phyloP scores from a whole-genome alignment of 2,329 filamentous ascomycete genomes.

The Tolypocladium nubicola region DNA sequence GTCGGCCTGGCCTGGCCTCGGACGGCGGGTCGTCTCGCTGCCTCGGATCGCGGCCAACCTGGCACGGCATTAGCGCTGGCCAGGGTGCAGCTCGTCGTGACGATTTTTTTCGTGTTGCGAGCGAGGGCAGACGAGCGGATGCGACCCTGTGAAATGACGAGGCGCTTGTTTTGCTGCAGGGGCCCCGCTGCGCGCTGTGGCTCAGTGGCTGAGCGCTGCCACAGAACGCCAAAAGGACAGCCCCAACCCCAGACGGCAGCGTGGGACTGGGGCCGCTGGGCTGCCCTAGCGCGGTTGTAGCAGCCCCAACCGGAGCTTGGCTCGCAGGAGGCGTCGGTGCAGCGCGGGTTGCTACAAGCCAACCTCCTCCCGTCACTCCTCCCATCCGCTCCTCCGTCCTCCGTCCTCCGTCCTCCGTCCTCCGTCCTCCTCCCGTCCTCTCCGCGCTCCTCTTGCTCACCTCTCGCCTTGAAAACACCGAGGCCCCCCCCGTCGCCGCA shows the following conservation, averaged over 20 bases:
- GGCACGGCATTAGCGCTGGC: not conserved
- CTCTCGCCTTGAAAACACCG: not conserved
- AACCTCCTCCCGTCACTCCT: conserved; percentile 1
- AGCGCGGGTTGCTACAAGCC: not conserved
- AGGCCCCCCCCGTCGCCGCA: not conserved
- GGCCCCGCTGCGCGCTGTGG: not conserved
- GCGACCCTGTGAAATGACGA: not conserved
- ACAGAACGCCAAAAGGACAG: not conserved
- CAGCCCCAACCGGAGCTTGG: not conserved
- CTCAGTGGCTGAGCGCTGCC: not conserved
- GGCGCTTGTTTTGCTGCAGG: not conserved
- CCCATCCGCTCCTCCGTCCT: not conserved
- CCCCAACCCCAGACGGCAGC: not conserved
- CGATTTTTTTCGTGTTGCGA: not conserved
- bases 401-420: conserved; percentile 1
- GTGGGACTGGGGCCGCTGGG: not conserved
- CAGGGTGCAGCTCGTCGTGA: not conserved
- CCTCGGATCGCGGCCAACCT: not conserved
- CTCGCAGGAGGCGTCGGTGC: not conserved
- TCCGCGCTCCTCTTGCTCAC: not conserved
- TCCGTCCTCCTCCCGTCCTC: not conserved
- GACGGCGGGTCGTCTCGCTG: not conserved
- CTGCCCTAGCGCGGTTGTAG: not conserved
- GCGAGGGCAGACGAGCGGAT: not conserved
- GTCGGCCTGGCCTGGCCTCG: not conserved